Evolutionary conservation across 768 basidiomycete genomes (phyloP).

Genomic region (Cyathus striatus): DNA sequence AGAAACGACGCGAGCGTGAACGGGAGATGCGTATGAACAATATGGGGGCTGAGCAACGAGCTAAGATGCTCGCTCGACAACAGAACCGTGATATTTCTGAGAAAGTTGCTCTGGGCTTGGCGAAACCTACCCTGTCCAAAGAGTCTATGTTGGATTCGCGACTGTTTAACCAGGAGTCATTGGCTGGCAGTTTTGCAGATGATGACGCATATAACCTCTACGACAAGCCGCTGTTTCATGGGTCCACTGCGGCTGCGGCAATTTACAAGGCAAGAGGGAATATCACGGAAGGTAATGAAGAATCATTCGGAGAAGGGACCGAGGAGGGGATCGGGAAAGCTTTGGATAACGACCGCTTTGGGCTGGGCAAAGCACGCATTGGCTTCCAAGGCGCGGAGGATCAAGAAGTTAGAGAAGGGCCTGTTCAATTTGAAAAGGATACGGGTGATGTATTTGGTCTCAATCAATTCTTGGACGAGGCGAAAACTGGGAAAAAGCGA

Average conservation of each 20-base stretch:
- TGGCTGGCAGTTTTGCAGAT: conserved; percentile 77
- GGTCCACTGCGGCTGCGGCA: conserved; percentile 96
- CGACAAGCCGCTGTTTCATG: conserved; percentile 93
- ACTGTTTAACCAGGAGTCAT: conserved; percentile 93
- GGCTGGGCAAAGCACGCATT: conserved; percentile 73
- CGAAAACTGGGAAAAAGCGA: conserved; percentile 91
- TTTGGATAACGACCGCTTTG: conserved; percentile 91
- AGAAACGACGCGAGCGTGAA: conserved; percentile 92
- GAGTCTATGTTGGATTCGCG: conserved; percentile 97
- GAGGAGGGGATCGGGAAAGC: conserved; percentile 92
- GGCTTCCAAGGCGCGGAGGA: conserved; percentile 91
- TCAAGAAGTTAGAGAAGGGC: conserved; percentile 84
- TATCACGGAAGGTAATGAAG: conserved; percentile 80
- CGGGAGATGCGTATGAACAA: conserved; percentile 98
- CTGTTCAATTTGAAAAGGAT: conserved; percentile 99
- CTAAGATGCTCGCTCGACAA: conserved; percentile 91
- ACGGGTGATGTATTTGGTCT: conserved; percentile 95
- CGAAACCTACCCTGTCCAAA: conserved; percentile 93
- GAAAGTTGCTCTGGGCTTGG: conserved; percentile 95
- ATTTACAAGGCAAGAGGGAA: conserved; percentile 96
- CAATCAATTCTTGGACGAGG: conserved; percentile 95
- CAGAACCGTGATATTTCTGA: conserved; percentile 99
- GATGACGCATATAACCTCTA: conserved; percentile 95
- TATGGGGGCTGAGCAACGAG: conserved; percentile 96
- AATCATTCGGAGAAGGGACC: conserved; percentile 90